Conservation (phyloP, 2,329 filamentous ascomycete species). For the Paraphaeosphaeria minitans region DNA sequence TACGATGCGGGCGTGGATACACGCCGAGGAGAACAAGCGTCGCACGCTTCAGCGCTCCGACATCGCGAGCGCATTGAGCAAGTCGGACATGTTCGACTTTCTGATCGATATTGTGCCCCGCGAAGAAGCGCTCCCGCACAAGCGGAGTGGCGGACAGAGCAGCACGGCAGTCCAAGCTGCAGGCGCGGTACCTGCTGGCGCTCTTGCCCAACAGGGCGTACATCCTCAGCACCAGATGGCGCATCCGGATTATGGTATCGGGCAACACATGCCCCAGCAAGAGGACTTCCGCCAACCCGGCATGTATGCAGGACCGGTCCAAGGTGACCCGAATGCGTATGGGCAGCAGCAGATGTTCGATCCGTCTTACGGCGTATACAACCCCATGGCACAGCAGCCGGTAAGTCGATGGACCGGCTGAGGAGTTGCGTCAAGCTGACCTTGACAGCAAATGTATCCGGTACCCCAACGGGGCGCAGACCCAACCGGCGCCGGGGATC, state of each 20-base stretch:
- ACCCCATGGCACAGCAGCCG: slow-evolving; percentile 79
- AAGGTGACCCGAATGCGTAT: slow-evolving; percentile 73
- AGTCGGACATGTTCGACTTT: slow-evolving; percentile 99
- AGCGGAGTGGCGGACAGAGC: slow-evolving; percentile 59
- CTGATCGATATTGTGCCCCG: slow-evolving; percentile 97
- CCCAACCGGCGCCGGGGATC: slow-evolving; percentile 42
- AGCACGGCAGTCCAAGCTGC: slow-evolving; percentile 48
- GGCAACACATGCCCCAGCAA: slow-evolving; percentile 63
- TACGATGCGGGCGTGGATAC: slow-evolving; percentile 99
- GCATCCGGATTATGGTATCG: slow-evolving; percentile 62
- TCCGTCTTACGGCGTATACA: slow-evolving; percentile 76
- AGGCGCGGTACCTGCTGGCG: slow-evolving; percentile 40
- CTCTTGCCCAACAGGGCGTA: slow-evolving; percentile 48
- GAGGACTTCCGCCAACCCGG: slow-evolving; percentile 77
- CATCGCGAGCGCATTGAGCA: slow-evolving; percentile 92
- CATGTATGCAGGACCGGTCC: slow-evolving; percentile 83
- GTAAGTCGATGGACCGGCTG: slow-evolving; percentile 55
- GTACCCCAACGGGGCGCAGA: slow-evolving; percentile 47
- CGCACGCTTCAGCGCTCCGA: slow-evolving; percentile 93
- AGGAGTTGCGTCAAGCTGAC: slow-evolving; percentile 12
- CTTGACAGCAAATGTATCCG: slow-evolving; percentile 41
- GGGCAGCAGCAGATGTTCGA: slow-evolving; percentile 82
- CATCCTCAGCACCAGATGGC: slow-evolving; percentile 59
- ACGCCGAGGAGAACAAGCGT: slow-evolving; percentile 98
- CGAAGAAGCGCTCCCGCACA: slow-evolving; percentile 87